Percentiles rank a stretch among this genome's conserved stretches.
phyloP scores from a whole-genome alignment of 1,139 yeast genomes.

The Yarrowia galli region DNA sequence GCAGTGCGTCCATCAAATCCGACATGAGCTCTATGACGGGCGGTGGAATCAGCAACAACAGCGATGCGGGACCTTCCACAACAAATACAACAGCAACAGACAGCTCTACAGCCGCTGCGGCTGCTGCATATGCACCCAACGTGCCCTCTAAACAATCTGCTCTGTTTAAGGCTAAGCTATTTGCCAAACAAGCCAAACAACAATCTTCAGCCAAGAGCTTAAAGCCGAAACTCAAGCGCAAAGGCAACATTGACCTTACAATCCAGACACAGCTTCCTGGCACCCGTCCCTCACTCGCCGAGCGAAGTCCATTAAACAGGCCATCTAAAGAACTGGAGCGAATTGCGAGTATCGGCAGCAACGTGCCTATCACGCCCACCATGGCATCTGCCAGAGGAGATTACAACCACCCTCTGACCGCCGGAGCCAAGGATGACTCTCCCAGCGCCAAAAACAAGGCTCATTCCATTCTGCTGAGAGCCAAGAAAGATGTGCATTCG shows the following conservation, averaged over 20 bases:
- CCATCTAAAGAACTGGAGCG: constrained; percentile 56
- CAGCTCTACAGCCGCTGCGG: constrained; percentile 28
- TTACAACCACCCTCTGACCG: constrained; percentile 10
- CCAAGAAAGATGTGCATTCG: constrained; percentile 53
- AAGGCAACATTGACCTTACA: constrained; percentile 49
- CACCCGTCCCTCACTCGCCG: constrained; percentile 50
- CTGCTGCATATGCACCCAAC: constrained; percentile 28
- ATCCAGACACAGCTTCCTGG: constrained; percentile 48
- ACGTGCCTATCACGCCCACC: constrained; percentile 43
- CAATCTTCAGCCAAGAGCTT: constrained; percentile 41
- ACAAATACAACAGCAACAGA: constrained; percentile 4
- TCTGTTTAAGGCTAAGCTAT: constrained; percentile 50
- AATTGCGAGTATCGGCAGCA: constrained; percentile 53
- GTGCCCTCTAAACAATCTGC: constrained; percentile 45
- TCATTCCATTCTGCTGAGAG: constrained; percentile 48
- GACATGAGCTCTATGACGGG: constrained; percentile 7
- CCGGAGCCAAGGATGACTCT: constrained; percentile 52
- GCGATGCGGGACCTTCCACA: background rate
- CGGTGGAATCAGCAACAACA: background rate
- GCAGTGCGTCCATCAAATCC: constrained; percentile 23
- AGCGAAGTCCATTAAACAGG: constrained; percentile 54
- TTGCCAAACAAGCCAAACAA: constrained; percentile 50
- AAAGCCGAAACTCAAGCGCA: constrained; percentile 42
- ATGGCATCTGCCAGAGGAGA: constrained; percentile 39
- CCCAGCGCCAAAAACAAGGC: constrained; percentile 36